phyloP scores from a whole-genome alignment of 768 basidiomycete genomes.

The Calvatia gigantea region DNA sequence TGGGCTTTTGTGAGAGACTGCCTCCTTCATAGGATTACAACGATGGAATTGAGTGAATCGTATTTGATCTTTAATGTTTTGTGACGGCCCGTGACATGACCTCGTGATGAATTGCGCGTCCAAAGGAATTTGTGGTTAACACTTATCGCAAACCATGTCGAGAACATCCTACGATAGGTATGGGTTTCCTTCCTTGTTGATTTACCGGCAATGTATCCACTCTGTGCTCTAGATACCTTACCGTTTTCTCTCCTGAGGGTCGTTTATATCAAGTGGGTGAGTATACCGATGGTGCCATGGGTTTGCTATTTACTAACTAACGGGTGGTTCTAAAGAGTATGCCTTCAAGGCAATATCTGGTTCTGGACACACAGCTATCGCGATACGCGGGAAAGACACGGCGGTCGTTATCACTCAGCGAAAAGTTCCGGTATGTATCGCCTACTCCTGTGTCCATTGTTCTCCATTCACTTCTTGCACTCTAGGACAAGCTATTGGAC shows the following conservation, averaged over 20 bases:
- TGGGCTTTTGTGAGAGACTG: slow-evolving; percentile 73
- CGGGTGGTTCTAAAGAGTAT: slow-evolving; percentile 65
- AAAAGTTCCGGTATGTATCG: slow-evolving; percentile 84
- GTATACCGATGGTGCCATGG: slow-evolving; percentile 22
- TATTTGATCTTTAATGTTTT: slow-evolving; percentile 8
- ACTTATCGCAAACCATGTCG: slow-evolving; percentile 61
- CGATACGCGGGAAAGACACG: slow-evolving; percentile 92
- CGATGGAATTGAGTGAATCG: slow-evolving; percentile 8
- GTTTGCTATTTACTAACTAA: neutral
- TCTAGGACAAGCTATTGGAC: slow-evolving; percentile 95
- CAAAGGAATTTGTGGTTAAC: slow-evolving; percentile 16
- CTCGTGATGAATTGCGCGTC: slow-evolving; percentile 57
- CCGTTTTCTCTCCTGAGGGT: slow-evolving; percentile 96
- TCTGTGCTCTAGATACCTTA: slow-evolving; percentile 70
- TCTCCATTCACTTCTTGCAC: slow-evolving; percentile 12
- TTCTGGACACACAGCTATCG: slow-evolving; percentile 90
- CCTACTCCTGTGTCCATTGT: neutral
- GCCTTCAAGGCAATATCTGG: slow-evolving; percentile 99
- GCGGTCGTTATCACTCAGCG: slow-evolving; percentile 96
- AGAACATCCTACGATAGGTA: slow-evolving; percentile 93
- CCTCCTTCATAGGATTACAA: slow-evolving; percentile 65
- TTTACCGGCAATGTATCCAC: neutral
- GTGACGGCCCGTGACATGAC: slow-evolving; percentile 21
- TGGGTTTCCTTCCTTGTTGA: neutral
- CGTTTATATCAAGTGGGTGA: slow-evolving; percentile 97